Evolutionary conservation across 2,329 filamentous ascomycete species (phyloP), one percentile per base, ranked within the genome.

Genomic region (Aspergillus texensis): DNA sequence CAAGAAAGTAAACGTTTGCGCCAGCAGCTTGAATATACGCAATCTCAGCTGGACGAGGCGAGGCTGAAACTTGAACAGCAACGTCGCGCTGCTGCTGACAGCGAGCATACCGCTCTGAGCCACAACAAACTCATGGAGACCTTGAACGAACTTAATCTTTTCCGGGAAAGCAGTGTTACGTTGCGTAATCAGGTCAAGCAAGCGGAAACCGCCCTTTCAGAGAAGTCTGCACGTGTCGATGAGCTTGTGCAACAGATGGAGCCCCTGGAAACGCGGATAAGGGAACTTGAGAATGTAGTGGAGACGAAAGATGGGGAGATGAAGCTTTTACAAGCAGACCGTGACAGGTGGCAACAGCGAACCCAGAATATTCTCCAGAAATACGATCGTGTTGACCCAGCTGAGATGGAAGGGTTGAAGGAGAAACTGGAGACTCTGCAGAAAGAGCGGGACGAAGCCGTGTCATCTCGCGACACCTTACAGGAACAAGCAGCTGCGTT

Each of bases 361-460:
- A 96, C 93, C 1, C 93, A 98, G 75, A 92, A 96, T 70, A 97
- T 99, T 65, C 86, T 99, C 57, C 93, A 93, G 68, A 97, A 97
- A 76, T 97, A 98, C 74, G 94, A 97, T 70, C 92, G 94, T 61
- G 92, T 96, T 58, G 95, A 99, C 74, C 94, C 95, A 50, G 92
- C 92, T 3, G 94, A 98, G 74, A 86, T 97, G 75, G 94, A 98
- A 71, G 89, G 91, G 64, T 85, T 99, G 62, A 97, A 95, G 81
- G 88, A 91, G 73, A 89, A 89, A 63, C 86, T 97, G 59, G 81
- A 87, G 8, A 81, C 80, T 1, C 80, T 94, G 12, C 85, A 92
- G 74, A 80, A 83, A 34, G 90, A 94, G 73, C 85, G 89, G 9
- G 85, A 91, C 68, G 89, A 93, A 65, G 80, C 91, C 12, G 80